Conservation (phyloP, 345 rosid species). For the Conringia planisiliqua region DNA sequence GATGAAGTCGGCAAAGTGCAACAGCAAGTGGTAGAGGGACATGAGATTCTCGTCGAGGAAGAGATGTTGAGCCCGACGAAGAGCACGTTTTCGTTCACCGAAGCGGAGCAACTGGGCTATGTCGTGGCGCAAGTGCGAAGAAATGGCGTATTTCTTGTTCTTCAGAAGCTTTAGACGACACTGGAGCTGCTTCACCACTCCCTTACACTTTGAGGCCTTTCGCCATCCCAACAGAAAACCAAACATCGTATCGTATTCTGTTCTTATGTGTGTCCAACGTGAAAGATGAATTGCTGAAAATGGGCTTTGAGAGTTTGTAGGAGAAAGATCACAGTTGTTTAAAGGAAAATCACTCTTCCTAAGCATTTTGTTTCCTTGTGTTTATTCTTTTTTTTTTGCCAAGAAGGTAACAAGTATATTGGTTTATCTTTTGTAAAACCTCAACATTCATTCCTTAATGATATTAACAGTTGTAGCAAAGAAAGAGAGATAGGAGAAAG, state of each 20-base stretch:
- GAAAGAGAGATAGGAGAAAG: neutral
- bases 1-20: conserved; percentile 61
- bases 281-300: neutral
- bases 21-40: conserved; percentile 53
- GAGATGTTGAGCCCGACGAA: conserved; percentile 57
- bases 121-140: conserved; percentile 56
- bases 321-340: neutral
- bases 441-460: no score
- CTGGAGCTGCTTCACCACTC: conserved; percentile 49
- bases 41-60: conserved; percentile 46
- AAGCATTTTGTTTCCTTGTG: no score
- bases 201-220: conserved; percentile 74
- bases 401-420: no score
- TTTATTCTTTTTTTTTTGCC: no score
- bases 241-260: conserved; percentile 42
- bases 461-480: no score
- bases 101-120: conserved; percentile 57
- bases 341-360: no score
- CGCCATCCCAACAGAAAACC: conserved; percentile 71
- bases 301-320: conserved; percentile 10
- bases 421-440: no score
- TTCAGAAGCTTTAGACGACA: conserved; percentile 54
- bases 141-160: conserved; percentile 58
- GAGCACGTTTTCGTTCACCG: conserved; percentile 52
- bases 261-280: neutral